Evolutionary conservation across 164 flowering plant genomes (phyloP).

Genomic region (Chloranthus sessilifolius): DNA sequence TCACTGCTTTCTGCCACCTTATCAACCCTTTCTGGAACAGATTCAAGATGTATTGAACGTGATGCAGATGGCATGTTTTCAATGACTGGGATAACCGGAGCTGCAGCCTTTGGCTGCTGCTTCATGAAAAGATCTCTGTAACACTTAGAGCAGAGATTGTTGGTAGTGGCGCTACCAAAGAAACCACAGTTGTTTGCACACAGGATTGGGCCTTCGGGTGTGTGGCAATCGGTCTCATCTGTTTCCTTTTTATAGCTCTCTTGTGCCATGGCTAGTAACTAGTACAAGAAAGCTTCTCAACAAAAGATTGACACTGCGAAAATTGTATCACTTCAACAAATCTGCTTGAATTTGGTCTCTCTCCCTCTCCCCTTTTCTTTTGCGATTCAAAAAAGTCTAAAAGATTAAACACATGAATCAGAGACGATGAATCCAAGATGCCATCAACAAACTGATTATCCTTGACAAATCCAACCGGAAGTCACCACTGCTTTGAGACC

Average conservation of each 20-base stretch:
- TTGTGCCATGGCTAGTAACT: conserved; percentile 20
- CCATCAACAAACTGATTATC: too few species aligned
- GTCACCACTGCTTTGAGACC: too few species aligned
- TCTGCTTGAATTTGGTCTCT: too few species aligned
- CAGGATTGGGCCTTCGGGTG: conserved; percentile 22
- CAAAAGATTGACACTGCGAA: too few species aligned
- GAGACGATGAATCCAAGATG: too few species aligned
- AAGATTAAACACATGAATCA: too few species aligned
- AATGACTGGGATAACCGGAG: conserved; percentile 6
- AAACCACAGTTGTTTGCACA: conserved; percentile 33
- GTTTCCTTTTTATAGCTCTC: conserved; percentile 30
- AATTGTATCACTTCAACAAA: too few species aligned
- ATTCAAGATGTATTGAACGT: conserved; percentile 10
- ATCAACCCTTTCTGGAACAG: conserved; percentile 5
- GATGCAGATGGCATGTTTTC: conserved; percentile 10
- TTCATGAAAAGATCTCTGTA: conserved; percentile 26
- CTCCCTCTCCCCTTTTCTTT: too few species aligned
- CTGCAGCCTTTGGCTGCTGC: conserved; percentile 13
- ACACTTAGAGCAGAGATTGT: conserved; percentile 29
- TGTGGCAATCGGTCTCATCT: conserved; percentile 26
- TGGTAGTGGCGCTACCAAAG: conserved; percentile 28
- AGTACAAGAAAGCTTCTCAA: too few species aligned
- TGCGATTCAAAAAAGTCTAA: too few species aligned
- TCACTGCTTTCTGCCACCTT: conserved; percentile 9
- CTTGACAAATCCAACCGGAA: too few species aligned